Evolutionary conservation across 768 basidiomycete genomes (phyloP).

Genomic region (Amanita brunnescens): DNA sequence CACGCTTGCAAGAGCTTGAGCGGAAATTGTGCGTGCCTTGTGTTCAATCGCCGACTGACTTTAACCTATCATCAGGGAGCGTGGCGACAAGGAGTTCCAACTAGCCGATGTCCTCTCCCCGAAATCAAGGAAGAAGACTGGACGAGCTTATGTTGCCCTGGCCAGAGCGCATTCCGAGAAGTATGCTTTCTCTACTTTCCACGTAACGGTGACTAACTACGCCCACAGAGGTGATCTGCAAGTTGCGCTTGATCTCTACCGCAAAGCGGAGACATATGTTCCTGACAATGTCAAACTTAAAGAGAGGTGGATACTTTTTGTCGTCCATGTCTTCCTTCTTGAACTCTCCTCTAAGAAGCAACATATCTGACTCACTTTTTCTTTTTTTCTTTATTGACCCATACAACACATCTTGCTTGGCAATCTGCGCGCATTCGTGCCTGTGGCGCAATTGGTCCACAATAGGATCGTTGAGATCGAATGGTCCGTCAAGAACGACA

Average conservation of each 20-base stretch:
- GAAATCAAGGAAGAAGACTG: conserved; percentile 72
- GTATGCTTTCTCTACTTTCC: conserved; percentile 29
- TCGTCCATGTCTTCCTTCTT: conserved; percentile 57
- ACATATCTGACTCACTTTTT: conserved; percentile 34
- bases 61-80: conserved; percentile 35
- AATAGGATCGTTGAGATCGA: conserved; percentile 76
- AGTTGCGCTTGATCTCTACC: conserved; percentile 72
- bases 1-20: conserved; percentile 60
- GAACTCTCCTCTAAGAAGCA: conserved; percentile 33
- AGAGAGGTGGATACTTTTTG: conserved; percentile 80
- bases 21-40: conserved; percentile 52
- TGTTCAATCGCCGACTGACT: conserved; percentile 1
- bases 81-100: conserved; percentile 50
- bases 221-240: conserved; percentile 65
- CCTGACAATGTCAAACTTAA: conserved; percentile 81
- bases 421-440: not conserved
- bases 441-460: not conserved
- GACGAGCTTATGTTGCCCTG: conserved; percentile 75
- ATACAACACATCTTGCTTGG: conserved; percentile 18
- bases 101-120: conserved; percentile 61
- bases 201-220: conserved; percentile 2
- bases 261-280: conserved; percentile 73
- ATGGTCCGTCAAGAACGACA: conserved; percentile 61
- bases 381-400: conserved; percentile 22
- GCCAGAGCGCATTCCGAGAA: conserved; percentile 77